Conservation (phyloP, 2,329 filamentous ascomycete species). For the Tolypocladium inflatum region DNA sequence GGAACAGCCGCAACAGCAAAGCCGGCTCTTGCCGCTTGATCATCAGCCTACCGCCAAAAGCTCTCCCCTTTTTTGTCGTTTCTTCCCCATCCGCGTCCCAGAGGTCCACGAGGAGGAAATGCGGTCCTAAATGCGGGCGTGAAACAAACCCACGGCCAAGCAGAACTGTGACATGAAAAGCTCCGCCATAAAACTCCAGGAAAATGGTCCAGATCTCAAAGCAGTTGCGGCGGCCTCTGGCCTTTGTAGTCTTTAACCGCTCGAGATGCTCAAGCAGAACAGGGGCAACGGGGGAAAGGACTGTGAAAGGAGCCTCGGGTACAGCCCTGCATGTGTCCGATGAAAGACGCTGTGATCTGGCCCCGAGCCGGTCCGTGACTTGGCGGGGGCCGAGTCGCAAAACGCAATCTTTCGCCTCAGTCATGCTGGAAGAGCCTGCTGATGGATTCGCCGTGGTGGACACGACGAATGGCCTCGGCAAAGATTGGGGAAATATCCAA, state of each 20-base stretch:
- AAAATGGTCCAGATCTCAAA: neutral
- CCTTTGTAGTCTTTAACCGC: neutral
- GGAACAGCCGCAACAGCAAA: neutral
- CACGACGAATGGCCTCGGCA: conserved; percentile 87
- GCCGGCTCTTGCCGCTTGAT: neutral
- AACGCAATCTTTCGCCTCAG: conserved; percentile 4
- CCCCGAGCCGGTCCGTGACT: neutral
- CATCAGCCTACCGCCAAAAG: neutral
- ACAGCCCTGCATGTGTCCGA: neutral
- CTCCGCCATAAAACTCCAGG: neutral
- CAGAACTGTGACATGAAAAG: neutral
- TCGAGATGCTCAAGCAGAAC: neutral
- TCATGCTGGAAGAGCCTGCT: conserved; percentile 67
- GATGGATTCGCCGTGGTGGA: conserved; percentile 97
- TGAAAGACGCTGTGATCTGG: neutral
- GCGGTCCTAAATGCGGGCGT: neutral
- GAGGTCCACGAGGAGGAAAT: neutral
- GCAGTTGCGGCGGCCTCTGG: neutral
- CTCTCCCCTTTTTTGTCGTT: neutral
- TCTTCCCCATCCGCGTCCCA: neutral
- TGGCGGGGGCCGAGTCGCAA: neutral
- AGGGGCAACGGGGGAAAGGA: neutral
- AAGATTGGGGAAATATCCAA: conserved; percentile 85
- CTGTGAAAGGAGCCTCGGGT: neutral
- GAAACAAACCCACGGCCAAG: neutral